A percentile compares a stretch with the other conserved stretches of the same genome.
Conservation (phyloP, 176 grass and related monocot species). For the Paspalum vaginatum region DNA sequence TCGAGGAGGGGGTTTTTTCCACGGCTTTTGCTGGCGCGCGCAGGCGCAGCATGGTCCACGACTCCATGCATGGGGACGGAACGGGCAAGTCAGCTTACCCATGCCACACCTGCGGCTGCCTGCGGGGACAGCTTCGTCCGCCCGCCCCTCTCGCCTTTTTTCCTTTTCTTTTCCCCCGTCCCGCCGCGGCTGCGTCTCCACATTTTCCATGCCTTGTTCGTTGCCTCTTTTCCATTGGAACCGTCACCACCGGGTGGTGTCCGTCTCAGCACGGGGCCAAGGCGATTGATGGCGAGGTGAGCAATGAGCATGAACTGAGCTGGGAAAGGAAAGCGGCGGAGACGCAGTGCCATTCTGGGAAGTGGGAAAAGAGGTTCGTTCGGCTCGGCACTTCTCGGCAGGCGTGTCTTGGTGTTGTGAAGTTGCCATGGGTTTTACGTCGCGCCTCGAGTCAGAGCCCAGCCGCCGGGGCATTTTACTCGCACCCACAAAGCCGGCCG, state of each 20-base stretch:
- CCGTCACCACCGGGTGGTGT: neutral
- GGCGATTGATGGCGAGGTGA: neutral
- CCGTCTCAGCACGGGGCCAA: neutral
- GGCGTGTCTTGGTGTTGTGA: neutral
- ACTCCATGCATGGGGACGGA: neutral
- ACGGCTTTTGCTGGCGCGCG: neutral
- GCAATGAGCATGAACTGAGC: no score
- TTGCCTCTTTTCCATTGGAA: neutral
- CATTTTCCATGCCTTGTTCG: constrained; percentile 49
- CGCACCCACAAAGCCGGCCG: constrained; percentile 11
- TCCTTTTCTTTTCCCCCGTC: neutral
- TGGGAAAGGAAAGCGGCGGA: neutral
- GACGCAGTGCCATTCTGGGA: neutral
- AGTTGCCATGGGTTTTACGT: constrained; percentile 10
- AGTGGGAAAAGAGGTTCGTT: neutral
- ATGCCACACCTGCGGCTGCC: neutral
- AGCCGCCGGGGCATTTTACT: constrained; percentile 31
- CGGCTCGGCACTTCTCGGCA: neutral
- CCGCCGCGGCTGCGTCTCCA: neutral
- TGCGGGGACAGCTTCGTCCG: neutral
- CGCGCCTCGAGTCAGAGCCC: neutral
- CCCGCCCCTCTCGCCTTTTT: neutral
- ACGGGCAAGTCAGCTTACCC: neutral
- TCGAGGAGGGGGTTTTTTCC: neutral
- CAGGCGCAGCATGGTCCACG: neutral